A percentile compares a stretch with the other conserved stretches of the same genome.
These are phyloP conservation scores for Penicillium brevicompactum DNA, from an alignment of 2,329 filamentous ascomycete species.

Conservation along the genomic window DNA sequence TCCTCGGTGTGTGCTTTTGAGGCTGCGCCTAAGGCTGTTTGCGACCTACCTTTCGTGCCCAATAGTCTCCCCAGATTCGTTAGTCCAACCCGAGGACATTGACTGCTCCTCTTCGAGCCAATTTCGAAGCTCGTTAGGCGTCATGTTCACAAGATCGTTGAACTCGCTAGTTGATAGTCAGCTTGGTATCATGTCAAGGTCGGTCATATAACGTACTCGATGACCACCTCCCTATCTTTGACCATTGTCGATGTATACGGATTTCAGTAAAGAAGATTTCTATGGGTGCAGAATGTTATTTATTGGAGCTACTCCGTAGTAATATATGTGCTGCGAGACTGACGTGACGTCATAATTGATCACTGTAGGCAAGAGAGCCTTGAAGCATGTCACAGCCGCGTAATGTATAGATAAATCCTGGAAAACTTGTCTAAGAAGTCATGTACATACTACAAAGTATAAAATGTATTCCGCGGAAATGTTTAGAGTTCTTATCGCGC, in stretches of 20 bases:
- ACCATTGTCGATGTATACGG: constrained; percentile 48
- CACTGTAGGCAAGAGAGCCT: no score
- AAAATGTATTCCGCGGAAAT: no score
- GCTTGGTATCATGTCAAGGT: constrained; percentile 27
- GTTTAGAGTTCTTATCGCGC: constrained; percentile 1
- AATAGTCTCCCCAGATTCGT: constrained; percentile 62
- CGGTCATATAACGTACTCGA: constrained; percentile 40
- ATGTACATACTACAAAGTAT: no score
- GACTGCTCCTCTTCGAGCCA: constrained; percentile 64
- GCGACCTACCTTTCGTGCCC: constrained; percentile 57
- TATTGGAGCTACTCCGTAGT: no score
- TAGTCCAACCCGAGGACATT: constrained; percentile 60
- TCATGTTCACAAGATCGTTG: constrained; percentile 69
- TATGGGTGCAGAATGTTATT: no score
- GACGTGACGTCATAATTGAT: no score
- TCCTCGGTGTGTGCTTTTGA: background rate
- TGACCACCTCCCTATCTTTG: constrained; percentile 55
- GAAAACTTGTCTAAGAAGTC: no score
- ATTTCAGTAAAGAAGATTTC: background rate
- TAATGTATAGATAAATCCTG: no score
- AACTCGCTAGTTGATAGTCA: constrained; percentile 52
- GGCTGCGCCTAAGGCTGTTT: no score
- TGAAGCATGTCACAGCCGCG: no score
- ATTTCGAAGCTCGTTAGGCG: constrained; percentile 58
- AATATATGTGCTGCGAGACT: no score